Percentiles rank a stretch among this genome's conserved stretches.
Conservation (phyloP, 371 early-diverging fungal genomes). For the Rhizopus sp. region DNA sequence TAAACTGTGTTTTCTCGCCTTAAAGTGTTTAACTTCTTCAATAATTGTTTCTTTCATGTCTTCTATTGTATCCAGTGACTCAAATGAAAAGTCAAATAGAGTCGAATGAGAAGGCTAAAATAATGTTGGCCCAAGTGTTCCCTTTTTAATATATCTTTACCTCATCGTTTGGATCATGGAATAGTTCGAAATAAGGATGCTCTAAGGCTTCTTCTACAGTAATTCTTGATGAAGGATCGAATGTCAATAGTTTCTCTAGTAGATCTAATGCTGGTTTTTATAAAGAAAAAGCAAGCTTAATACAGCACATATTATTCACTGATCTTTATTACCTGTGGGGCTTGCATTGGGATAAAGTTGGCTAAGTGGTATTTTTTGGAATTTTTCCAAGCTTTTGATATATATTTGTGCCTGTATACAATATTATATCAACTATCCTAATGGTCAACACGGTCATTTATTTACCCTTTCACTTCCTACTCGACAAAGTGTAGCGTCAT, state of each 20-base stretch:
- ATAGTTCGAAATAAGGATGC: constrained; percentile 75
- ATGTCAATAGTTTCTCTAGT: constrained; percentile 71
- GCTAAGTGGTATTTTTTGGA: constrained; percentile 1
- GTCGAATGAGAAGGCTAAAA: constrained; percentile 60
- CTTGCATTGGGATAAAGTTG: constrained; percentile 11
- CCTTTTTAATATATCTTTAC: constrained; percentile 20
- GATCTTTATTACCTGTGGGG: constrained; percentile 2
- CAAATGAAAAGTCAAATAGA: constrained; percentile 90
- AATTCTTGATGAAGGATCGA: constrained; percentile 78
- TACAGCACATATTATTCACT: neutral
- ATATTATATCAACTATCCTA: neutral
- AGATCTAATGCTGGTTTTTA: constrained; percentile 70
- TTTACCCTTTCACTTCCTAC: constrained; percentile 73
- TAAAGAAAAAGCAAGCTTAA: neutral
- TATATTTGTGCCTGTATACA: constrained; percentile 3
- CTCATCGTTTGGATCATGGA: constrained; percentile 75
- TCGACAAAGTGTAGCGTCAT: constrained; percentile 82
- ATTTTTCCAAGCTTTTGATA: constrained; percentile 6
- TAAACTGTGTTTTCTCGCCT: constrained; percentile 39
- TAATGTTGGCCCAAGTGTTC: neutral
- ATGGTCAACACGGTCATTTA: neutral
- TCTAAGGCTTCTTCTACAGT: constrained; percentile 76
- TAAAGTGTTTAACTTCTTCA: constrained; percentile 77
- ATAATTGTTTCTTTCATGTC: constrained; percentile 90
- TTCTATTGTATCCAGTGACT: constrained; percentile 75